phyloP scores from a whole-genome alignment of 768 basidiomycete species.

The Tulasnella sp. region DNA sequence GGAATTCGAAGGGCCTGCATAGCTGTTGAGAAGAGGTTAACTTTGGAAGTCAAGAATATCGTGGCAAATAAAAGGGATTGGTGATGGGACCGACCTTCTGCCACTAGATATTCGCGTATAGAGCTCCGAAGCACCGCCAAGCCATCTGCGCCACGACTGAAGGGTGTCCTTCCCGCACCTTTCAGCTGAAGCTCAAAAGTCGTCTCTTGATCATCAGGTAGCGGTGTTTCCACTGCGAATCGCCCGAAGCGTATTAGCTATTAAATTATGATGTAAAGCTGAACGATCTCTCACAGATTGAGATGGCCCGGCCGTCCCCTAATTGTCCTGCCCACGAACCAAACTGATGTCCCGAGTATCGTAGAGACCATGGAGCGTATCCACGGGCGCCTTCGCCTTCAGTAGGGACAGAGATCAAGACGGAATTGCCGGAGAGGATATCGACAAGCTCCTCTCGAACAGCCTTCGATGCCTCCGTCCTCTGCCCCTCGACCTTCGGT shows the following conservation, averaged over 20 bases:
- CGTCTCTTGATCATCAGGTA: conserved; percentile 47
- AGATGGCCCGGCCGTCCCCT: conserved; percentile 93
- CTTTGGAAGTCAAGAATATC: not conserved
- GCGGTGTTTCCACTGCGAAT: conserved; percentile 63
- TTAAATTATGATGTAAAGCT: not conserved
- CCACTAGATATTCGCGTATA: conserved; percentile 86
- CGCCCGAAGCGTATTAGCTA: not conserved
- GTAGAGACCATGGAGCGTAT: conserved; percentile 77
- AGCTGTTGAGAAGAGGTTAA: conserved; percentile 33
- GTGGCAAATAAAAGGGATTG: not conserved
- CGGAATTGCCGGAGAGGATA: conserved; percentile 67
- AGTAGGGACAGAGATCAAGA: conserved; percentile 45
- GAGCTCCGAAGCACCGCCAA: conserved; percentile 92
- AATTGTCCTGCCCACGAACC: conserved; percentile 89
- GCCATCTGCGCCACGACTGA: conserved; percentile 86
- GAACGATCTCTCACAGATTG: conserved; percentile 47
- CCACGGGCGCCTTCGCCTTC: conserved; percentile 26
- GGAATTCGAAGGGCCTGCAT: conserved; percentile 79
- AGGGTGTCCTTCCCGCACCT: conserved; percentile 89
- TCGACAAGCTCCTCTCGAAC: conserved; percentile 69
- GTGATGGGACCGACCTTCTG: conserved; percentile 56
- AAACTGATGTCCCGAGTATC: conserved; percentile 90
- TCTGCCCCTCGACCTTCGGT: conserved; percentile 28
- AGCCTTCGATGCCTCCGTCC: conserved; percentile 28
- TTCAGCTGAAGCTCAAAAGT: conserved; percentile 88